phyloP scores from a whole-genome alignment of 2,329 filamentous ascomycete genomes.

The Sporothrix brasiliensis region DNA sequence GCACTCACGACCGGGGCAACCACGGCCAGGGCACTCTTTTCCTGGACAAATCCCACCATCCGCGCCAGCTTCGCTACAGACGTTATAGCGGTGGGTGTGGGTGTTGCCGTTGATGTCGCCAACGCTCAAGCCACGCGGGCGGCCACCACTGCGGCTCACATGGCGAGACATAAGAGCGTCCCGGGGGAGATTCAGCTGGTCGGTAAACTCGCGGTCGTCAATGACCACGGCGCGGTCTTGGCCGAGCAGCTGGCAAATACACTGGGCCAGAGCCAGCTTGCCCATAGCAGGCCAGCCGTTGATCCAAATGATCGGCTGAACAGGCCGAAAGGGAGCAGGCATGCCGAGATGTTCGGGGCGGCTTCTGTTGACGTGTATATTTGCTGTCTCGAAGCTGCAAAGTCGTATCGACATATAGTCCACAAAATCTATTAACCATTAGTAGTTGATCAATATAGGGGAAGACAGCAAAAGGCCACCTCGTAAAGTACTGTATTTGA shows the following conservation, averaged over 20 bases:
- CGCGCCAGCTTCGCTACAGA: not conserved
- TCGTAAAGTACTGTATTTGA: not conserved
- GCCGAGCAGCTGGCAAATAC: slow-evolving; percentile 41
- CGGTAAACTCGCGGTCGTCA: slow-evolving; percentile 34
- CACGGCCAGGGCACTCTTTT: slow-evolving; percentile 7
- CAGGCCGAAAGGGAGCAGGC: not conserved
- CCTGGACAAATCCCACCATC: not conserved
- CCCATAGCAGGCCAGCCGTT: slow-evolving; percentile 44
- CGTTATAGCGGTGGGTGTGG: slow-evolving; percentile 5
- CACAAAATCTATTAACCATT: not conserved
- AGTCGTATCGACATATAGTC: not conserved
- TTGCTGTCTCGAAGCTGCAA: not conserved
- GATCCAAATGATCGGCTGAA: slow-evolving; percentile 42
- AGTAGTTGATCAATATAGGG: not conserved
- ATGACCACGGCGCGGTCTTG: slow-evolving; percentile 41
- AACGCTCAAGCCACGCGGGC: not conserved
- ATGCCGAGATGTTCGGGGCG: not conserved
- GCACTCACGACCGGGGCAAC: not conserved
- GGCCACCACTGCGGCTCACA: not conserved
- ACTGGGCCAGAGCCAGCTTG: slow-evolving; percentile 43
- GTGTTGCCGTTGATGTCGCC: not conserved
- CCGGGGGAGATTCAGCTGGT: slow-evolving; percentile 31
- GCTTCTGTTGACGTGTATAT: not conserved
- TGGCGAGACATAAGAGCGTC: slow-evolving; percentile 25
- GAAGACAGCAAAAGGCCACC: not conserved